Evolutionary conservation across 352 stramenopile genomes (phyloP), one percentile per base, ranked within the genome.

Genomic region (Globisporangium barbulae): DNA sequence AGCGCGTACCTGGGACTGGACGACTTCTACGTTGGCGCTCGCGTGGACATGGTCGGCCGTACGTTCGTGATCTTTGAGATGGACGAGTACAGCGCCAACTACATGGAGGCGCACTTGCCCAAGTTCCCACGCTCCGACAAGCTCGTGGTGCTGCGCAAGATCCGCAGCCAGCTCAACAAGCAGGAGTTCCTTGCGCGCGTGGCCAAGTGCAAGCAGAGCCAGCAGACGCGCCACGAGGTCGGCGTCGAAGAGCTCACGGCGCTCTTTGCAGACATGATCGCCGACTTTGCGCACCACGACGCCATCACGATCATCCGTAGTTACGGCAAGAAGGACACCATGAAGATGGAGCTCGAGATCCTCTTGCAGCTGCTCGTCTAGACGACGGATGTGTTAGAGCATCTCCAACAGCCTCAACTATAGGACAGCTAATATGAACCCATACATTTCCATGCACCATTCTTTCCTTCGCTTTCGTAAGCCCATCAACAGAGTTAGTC

Each of bases 21-120:
- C 57, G 85, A 94, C 64, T 94, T 94, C 50, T 94, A 82, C 65
- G 73, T 94, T 21, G 85, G 85, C 31, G 83, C 83, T 22, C 66
- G 58, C 8, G 81, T 92, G 22, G 53, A 78, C n/a, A 85, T 92
- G 41, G 76, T 71, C 21, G 85, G 85, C n/a, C 81, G 77, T 19
- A 78, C 59, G 12, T 94, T 94, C 45, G 52, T 89, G 15, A 79
- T 94, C 30, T 89, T 83, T 50, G 85, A 94, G 66, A 90, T 94
- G 81, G 85, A 94, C 62, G 83, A 94, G 63, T 90, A 94, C 71
- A 93, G 80, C 52, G 78, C 83, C 49, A 89, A 89, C 54, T 92
- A 87, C 64, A 94, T 94, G 85, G 85, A 94, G 48, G 62, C 64
- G 7, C 80, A 86, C 37, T 53, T 71, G n/a, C 42, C 60, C 39